Percentiles rank a stretch among this genome's conserved stretches.
These are phyloP conservation scores for Chaetomium strumarium DNA, from an alignment of 2,329 filamentous ascomycete genomes.

Conservation along the genomic window DNA sequence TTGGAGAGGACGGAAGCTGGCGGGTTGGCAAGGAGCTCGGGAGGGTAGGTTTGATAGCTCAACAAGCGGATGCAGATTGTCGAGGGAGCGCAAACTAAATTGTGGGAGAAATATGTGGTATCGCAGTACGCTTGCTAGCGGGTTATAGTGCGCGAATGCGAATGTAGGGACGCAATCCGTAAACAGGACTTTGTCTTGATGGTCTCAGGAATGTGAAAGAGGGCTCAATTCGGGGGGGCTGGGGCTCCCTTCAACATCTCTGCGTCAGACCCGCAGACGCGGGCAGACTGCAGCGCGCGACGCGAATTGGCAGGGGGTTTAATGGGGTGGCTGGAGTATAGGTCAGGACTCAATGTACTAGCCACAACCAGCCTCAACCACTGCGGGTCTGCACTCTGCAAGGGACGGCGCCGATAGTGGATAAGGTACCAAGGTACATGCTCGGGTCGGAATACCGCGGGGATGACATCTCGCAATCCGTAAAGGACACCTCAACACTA, in stretches of 20 bases:
- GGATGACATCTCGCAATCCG: not conserved
- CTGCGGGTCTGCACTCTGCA: not conserved
- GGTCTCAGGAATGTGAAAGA: conserved; percentile 9
- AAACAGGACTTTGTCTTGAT: not conserved
- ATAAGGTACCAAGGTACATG: no score
- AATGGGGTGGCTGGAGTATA: conserved; percentile 21
- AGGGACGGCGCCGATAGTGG: not conserved
- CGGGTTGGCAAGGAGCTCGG: not conserved
- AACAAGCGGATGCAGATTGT: not conserved
- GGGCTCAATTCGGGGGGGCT: conserved; percentile 13
- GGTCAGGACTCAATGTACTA: not conserved
- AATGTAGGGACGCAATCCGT: not conserved
- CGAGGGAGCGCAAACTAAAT: conserved; percentile 4
- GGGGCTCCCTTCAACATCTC: conserved; percentile 8
- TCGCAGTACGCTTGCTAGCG: conserved; percentile 5
- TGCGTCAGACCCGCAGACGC: conserved; percentile 8
- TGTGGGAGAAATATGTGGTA: not conserved
- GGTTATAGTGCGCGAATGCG: conserved; percentile 2
- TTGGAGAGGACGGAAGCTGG: not conserved
- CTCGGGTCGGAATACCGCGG: no score
- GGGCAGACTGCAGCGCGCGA: conserved; percentile 14
- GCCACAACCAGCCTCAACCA: not conserved
- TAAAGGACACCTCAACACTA: conserved; percentile 24
- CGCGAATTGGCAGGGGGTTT: conserved; percentile 9
- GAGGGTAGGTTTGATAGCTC: not conserved